These are phyloP conservation scores for Arthrobotrys iridis DNA, from an alignment of 2,329 filamentous ascomycete species.

Conservation along the genomic window DNA sequence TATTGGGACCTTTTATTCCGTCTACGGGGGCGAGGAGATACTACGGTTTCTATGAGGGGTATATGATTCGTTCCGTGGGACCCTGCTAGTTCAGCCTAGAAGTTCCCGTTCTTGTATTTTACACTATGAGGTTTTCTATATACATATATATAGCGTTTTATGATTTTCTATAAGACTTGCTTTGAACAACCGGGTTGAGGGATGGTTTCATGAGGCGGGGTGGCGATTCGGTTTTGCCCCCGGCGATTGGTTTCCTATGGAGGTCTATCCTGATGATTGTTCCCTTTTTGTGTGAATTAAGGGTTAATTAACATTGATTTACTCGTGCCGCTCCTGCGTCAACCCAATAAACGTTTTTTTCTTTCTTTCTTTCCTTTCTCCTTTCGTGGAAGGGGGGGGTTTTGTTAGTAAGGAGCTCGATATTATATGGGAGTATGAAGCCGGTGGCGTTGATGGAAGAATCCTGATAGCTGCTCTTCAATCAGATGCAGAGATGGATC, in stretches of 20 bases:
- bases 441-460: no score
- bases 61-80: no score
- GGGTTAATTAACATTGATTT: not conserved
- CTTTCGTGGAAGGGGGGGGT: no score
- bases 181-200: not conserved
- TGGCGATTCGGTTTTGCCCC: constrained; percentile 22
- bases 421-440: no score
- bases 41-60: no score
- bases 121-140: not conserved
- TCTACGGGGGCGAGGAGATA: not conserved
- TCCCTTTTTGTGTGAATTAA: not conserved
- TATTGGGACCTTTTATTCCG: not conserved
- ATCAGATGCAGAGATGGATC: no score
- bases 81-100: no score
- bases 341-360: no score
- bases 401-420: no score
- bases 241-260: not conserved
- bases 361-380: no score
- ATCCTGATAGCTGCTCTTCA: no score
- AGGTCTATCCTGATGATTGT: not conserved
- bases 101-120: not conserved
- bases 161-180: not conserved
- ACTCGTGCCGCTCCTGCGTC: no score
- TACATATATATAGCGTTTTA: not conserved
- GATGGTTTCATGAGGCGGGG: not conserved